Evolutionary conservation across 805 yeast genomes (phyloP).

Genomic region (Komagataella pastoris): DNA sequence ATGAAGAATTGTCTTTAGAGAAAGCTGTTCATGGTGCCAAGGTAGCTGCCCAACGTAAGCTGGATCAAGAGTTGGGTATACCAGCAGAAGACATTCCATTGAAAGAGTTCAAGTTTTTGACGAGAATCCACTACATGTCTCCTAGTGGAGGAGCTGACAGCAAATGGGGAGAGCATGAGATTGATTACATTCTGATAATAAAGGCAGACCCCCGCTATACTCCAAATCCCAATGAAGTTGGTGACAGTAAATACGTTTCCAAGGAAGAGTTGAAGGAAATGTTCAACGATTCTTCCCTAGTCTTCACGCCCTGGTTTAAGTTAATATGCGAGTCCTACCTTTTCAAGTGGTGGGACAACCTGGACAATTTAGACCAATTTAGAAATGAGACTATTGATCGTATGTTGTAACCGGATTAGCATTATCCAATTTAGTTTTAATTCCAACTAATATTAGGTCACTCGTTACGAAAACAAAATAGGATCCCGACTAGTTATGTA

Average conservation of each 20-base stretch:
- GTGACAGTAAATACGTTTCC: conserved; percentile 65
- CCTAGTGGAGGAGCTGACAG: conserved; percentile 43
- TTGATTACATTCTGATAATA: conserved; percentile 84
- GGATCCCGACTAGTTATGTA: background rate
- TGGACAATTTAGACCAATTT: conserved; percentile 43
- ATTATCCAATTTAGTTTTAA: background rate
- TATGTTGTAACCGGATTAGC: conserved; percentile 20
- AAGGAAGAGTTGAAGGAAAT: conserved; percentile 53
- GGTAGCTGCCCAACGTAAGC: conserved; percentile 82
- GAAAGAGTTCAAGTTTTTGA: conserved; percentile 65
- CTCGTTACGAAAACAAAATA: background rate
- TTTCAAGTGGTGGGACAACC: conserved; percentile 86
- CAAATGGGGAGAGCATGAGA: conserved; percentile 96
- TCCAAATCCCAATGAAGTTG: conserved; percentile 74
- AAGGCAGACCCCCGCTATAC: conserved; percentile 32
- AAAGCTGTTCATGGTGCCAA: conserved; percentile 68
- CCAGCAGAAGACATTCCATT: conserved; percentile 38
- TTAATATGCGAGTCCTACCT: conserved; percentile 84
- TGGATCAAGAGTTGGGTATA: conserved; percentile 90
- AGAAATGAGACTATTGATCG: conserved; percentile 34
- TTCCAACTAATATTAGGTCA: background rate
- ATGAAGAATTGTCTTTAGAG: conserved; percentile 23
- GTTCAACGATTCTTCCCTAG: conserved; percentile 50
- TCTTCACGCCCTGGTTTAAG: conserved; percentile 97
- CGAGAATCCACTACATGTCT: conserved; percentile 92